Base-by-base conservation (phyloP, 2,329 filamentous ascomycete genomes). In the Cladosporium sphaerospermum region DNA sequence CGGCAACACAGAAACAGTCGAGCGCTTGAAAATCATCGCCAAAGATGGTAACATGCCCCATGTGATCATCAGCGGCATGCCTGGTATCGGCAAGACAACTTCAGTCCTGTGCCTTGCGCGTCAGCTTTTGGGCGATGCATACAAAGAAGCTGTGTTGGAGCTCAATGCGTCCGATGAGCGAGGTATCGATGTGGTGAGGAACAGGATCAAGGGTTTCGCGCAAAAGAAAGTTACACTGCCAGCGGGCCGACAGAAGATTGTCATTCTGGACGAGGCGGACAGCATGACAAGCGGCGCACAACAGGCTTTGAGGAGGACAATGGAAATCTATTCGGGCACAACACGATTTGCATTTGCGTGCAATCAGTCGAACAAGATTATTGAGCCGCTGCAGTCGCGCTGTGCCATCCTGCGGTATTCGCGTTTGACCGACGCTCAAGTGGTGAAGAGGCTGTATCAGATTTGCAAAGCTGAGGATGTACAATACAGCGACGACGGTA, bases 31-130 rank as follows among this genome's bases (percentile, higher is more conserved):
- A 69, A 97, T 99, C 65, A 97, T 99, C 63, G 91, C 93, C 44
- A 93, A 91, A 71, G 93, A 97, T 74, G 93, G 93, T 63, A 99
- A 99, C 73, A 96, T 99, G 91, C 93, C 93, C 2, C 93, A 99
- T 73, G 83, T 99, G 66, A 97, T 99, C 72, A 97, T 99, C 65
- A 96, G 89, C n/a, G 93, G 93, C 56, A 97, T 96, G 90, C 93
- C 93, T 16, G 93, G 93, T 67, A 99, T 97, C 66, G 93, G 93
- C 71, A 99, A 99, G 77, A 99, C 93, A 3, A 97, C 93, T 0
- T 96, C 90, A 53, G 85, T 99, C 53, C 76, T 97, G 56, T 97
- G 93, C 68, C 82, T 99, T 44, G 93, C 93, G 14, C 82, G 92
- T 55, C 92, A 97, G 69, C 74, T 99, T 56, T 78, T 99, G 2